These are phyloP conservation scores for Plasmodium falciparum DNA, from an alignment of 169 alveolate genomes.

Conservation along the genomic window DNA sequence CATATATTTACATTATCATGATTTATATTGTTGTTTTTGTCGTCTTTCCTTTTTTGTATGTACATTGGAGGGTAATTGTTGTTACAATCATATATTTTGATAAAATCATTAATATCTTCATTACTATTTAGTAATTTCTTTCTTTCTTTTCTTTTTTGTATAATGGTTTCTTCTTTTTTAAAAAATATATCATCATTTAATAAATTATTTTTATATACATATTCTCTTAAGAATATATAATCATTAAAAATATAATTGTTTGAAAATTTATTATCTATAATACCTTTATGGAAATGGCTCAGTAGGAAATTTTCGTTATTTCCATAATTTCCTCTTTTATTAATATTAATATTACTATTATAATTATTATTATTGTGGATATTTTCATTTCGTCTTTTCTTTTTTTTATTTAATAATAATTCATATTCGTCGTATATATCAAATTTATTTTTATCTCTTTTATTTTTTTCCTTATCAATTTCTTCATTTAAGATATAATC, in stretches of 20 bases:
- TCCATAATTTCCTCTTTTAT: background rate
- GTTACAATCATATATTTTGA: conserved; percentile 41
- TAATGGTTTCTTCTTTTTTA: conserved; percentile 22
- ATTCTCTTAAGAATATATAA: conserved; percentile 32
- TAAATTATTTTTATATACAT: conserved; percentile 42
- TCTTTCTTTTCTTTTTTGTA: conserved; percentile 7
- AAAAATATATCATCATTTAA: conserved; percentile 60
- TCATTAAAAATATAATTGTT: conserved; percentile 56
- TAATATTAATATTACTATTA: background rate
- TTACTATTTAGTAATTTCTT: conserved; percentile 9
- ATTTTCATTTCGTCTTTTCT: conserved; percentile 15
- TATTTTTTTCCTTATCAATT: conserved; percentile 32
- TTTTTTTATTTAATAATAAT: conserved; percentile 36
- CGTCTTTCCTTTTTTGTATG: conserved; percentile 6
- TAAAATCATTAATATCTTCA: conserved; percentile 45
- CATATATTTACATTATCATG: background rate
- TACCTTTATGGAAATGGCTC: background rate
- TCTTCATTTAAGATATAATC: conserved; percentile 49
- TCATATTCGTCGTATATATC: conserved; percentile 56
- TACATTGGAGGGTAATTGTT: conserved; percentile 49
- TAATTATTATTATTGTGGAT: background rate
- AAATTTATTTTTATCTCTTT: conserved; percentile 34
- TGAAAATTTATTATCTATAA: background rate
- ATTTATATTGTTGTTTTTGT: background rate
- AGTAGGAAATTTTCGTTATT: background rate